Evolutionary conservation across 225 moss, liverwort and hornwort species (phyloP).

Genomic region (Pleurozium schreberi): DNA sequence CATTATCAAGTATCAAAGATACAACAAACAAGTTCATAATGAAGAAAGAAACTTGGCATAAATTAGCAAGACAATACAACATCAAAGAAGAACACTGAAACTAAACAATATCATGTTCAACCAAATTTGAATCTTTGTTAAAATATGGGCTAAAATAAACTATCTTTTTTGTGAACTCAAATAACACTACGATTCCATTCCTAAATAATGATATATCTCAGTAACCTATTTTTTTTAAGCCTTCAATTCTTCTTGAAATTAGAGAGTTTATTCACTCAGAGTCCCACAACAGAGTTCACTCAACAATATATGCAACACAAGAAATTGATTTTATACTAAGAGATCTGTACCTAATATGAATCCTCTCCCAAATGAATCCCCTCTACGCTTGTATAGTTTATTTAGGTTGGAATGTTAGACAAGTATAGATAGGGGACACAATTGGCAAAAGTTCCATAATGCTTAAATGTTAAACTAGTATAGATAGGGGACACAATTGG

Average conservation of each 20-base stretch:
- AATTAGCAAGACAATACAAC: background rate
- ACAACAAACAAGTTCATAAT: background rate
- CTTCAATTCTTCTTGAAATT: background rate
- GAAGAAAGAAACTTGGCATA: rapidly evolving
- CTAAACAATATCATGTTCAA: background rate
- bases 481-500: too few species aligned
- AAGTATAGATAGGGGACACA: background rate
- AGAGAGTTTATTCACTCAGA: background rate
- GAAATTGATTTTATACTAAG: background rate
- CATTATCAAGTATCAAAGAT: background rate
- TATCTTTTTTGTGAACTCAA: background rate
- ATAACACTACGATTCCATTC: background rate
- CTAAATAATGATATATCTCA: background rate
- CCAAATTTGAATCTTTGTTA: background rate
- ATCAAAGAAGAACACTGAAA: rapidly evolving
- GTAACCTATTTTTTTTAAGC: background rate
- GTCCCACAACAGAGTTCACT: background rate
- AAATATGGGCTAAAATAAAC: background rate
- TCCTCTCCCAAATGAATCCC: too few species aligned
- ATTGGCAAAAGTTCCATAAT: background rate
- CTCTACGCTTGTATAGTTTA: background rate
- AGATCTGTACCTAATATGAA: rapidly evolving
- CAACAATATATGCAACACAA: rapidly evolving
- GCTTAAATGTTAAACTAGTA: background rate
- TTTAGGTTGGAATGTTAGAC: background rate